Evolutionary conservation across 768 basidiomycete species (phyloP).

Genomic region (Lentinula aciculospora): DNA sequence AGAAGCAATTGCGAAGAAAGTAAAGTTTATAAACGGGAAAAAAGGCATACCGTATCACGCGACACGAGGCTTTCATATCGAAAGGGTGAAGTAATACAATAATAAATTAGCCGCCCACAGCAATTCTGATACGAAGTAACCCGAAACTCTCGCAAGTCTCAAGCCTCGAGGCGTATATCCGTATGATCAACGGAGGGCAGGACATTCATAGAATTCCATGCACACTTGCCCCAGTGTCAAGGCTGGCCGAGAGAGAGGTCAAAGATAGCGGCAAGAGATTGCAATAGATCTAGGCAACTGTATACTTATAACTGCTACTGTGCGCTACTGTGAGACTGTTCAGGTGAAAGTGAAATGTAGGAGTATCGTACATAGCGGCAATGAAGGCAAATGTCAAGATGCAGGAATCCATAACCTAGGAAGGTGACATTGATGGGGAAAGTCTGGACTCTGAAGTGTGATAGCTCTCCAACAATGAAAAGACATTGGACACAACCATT

Average conservation of each 20-base stretch:
- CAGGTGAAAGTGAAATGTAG: background rate
- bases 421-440: background rate
- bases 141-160: background rate
- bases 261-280: background rate
- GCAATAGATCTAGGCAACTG: background rate
- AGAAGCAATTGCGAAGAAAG: background rate
- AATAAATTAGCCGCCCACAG: background rate
- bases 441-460: background rate
- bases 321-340: background rate
- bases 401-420: background rate
- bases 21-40: background rate
- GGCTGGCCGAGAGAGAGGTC: background rate
- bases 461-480: background rate
- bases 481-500: background rate
- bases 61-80: constrained; percentile 2
- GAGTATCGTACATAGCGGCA: background rate
- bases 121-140: background rate
- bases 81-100: background rate
- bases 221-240: background rate
- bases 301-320: background rate
- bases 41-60: background rate
- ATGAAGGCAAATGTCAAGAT: background rate
- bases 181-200: background rate
- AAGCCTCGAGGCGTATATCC: constrained; percentile 1
- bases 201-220: background rate